Base-by-base conservation (phyloP, 2,329 filamentous ascomycete genomes). In the Iodosphaeria phyllophila region DNA sequence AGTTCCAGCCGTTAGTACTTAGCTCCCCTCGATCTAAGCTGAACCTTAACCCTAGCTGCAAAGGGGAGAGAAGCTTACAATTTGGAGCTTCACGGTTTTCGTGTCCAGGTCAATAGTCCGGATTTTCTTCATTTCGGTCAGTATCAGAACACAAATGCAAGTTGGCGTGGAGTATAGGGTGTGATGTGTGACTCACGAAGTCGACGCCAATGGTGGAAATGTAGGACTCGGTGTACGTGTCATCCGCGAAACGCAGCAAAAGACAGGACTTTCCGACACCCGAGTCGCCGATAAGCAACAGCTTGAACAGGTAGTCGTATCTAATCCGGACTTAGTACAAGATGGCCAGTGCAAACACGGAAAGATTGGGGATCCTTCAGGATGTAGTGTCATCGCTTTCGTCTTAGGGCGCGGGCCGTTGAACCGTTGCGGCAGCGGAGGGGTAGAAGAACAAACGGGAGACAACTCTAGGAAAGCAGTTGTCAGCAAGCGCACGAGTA, bases 301-400 rank as follows among this genome's bases (percentile, higher is more conserved):
- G 83, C 74, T 98, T 98, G 74, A 98, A 98, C 49, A 98, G 83
- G 58, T 98, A 98, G 56, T 98, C 89, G 78, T 98, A 98, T 89
- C 89, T 95, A 49, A n/a, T n/a, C n/a, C n/a, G n/a, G n/a, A n/a
- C n/a, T n/a, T n/a, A n/a, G n/a, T n/a, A n/a, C n/a, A n/a, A n/a
- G 34, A 34, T 31, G 20, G n/a, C n/a, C n/a, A n/a, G n/a, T n/a
- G n/a, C n/a, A n/a, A n/a, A n/a, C n/a, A n/a, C n/a, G n/a, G n/a
- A n/a, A n/a, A n/a, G n/a, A n/a, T n/a, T n/a, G n/a, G n/a, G n/a
- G n/a, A n/a, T n/a, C n/a, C n/a, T n/a, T n/a, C n/a, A n/a, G n/a
- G n/a, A n/a, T n/a, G n/a, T n/a, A n/a, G n/a, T n/a, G n/a, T n/a
- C n/a, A n/a, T n/a, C n/a, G n/a, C n/a, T n/a, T n/a, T n/a, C n/a